Base-by-base conservation (phyloP, 306 rosid species). In the Vigna trinervia region DNA sequence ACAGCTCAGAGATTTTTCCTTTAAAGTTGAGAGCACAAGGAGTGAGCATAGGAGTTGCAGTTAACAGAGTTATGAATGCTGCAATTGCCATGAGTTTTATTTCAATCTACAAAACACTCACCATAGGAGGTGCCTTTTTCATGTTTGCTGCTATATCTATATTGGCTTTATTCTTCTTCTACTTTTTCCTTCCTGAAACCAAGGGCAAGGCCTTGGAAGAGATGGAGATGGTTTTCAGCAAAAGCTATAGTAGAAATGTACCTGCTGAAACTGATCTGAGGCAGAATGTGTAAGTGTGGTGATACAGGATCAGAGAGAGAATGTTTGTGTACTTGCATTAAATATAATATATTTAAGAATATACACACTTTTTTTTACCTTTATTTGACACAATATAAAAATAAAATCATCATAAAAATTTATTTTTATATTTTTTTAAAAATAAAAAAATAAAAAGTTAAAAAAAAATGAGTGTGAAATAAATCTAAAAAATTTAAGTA, bases 1-100 rank as follows among this genome's bases (percentile, higher is more conserved):
- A 93, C 46, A 84, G 91, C 34, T 51, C 93, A 4, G 97, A 93
- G 93, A 89, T 90, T 34, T 90, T 89, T 7, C 97, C 97, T 1
- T 13, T 82, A 79, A 87, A 36, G 80, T 61, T 93, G 48, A 87
- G 97, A 23, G 97, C 93, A 13, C 94, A 82, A 12, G 97, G 96
- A 3, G 76, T 66, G 2, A 81, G 94, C 22, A 60, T 90, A 46
- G 92, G 91, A 13, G 92, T 90, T 23, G 97, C 89, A 0, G 94
- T 93, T 76, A 93, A 90, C 12, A 85, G 97, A 15, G 6, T 76
- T 38, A 76, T 75, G 83, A 93, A 90, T 74, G 97, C 93, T 13
- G 20, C 71, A 0, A 56, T 93, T 34, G 84, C 97, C 0, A 82
- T 89, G 74, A 85, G 83, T 22, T 93, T 93, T 62, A 77, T 93